Base-by-base conservation (phyloP, 208 protist species). In the Naegleria fowleri region DNA sequence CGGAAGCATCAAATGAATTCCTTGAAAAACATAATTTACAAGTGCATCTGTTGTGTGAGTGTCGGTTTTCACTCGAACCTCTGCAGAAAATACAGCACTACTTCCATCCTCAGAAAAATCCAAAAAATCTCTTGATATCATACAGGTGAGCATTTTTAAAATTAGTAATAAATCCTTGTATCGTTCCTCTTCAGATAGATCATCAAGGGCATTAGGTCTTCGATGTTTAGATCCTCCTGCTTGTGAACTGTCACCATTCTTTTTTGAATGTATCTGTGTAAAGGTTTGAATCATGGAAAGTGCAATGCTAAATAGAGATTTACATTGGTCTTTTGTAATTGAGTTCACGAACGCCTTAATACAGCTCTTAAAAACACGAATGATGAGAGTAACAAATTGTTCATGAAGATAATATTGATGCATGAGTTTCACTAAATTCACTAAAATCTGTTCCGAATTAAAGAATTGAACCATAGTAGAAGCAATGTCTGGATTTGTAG, bases 1-100 rank as follows among this genome's bases (percentile, higher is more conserved):
- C 4, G 85, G 85, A 4, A 88, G 38, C 6, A 88, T 58, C 39
- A 88, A 39, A 88, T 88, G 19, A 29, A 88, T 40, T 39, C 85
- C 85, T 39, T 88, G 41, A 29, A 88, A 88, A 88, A 88, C 43
- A 48, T 43, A 29, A 88, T 88, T 58, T 38, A 39, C 9, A 88
- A 58, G 11, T 36, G 11, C 36, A 22, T 36, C 25, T 15, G 51
- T 19, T 25, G 16, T 36, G n/a, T 79, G 19, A 36, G 19, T 33
- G 36, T 79, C 29, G 1, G 13, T 36, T 79, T 79, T 29, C 19
- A 67, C 55, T 29, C 22, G 55, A 67, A 67, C 55, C 55, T 67
- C 55, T 1, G 55, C 55, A 67, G 55, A 67, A 67, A 67, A 67
- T 67, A 67, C 55, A 15, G 25, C 67, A 36, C 19, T 33, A 79